Evolutionary conservation across 768 basidiomycete species (phyloP), one percentile per base, ranked within the genome.

Genomic region (Crassisporium funariophilum): DNA sequence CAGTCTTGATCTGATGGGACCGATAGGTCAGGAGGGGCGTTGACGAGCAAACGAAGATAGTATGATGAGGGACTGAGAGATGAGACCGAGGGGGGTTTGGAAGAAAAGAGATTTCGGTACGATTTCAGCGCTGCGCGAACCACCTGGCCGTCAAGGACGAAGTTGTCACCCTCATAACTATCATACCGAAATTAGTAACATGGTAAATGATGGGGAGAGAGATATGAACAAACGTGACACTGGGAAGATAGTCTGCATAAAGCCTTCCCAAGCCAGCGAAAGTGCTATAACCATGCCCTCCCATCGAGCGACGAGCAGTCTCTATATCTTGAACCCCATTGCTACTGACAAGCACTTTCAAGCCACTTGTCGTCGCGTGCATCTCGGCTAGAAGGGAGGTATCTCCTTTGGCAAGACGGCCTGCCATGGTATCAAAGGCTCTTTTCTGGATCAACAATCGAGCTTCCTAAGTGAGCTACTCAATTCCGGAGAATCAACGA

Each of bases 91-190:
- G 66, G 56, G 10, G 59, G 52, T 5, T 55, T 52, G 1, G 64
- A 52, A 3, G 68, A 53, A 23, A 66, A 62, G 5, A 78, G 58
- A 12, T 49, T 56, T 13, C 62, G 67, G 56, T 75, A 76, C 0
- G 84, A 74, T 54, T 88, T 90, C 21, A 87, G 64, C 2, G 85
- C 84, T 0, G 84, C 80, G 17, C 86, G 79, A 24, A 86, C 79
- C 24, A 88, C 86, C 64, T 91, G 88, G 38, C 79, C 74, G 53
- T 87, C 83, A 9, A 91, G 74, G 4, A 89, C 83, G 50, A 77
- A 89, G 59, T 91, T 90, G 57, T 91, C 88, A 11, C 88, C 87
- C 67, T 90, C 88, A 52, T 79, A 88, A 2, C 84, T 86, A 34
- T 23, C 13, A 29, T 23, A 23, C 9, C 21, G 16, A 23, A 58